Base-by-base conservation (phyloP, 2,329 filamentous ascomycete genomes). In the Cercospora janseana region DNA sequence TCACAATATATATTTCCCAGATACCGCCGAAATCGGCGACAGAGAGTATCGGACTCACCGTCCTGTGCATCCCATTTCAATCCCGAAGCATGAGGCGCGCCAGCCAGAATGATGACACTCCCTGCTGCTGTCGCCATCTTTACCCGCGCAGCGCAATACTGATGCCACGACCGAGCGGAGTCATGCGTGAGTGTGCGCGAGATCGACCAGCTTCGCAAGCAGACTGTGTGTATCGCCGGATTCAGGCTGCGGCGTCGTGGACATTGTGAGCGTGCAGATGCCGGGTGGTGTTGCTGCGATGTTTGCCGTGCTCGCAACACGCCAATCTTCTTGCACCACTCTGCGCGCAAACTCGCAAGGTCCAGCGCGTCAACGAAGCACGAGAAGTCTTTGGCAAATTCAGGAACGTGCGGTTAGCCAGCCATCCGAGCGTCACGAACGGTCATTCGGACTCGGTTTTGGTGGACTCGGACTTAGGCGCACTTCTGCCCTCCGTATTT, bases 51-150 rank as follows among this genome's bases (percentile, higher is more conserved):
- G 13, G n/a, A n/a, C n/a, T 20, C 15, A 12, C 23, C 12, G n/a
- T 65, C 60, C 1, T 68, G 59, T 9, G 77, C 65, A 37, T 75
- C 66, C 79, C 83, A 87, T 31, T 75, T 67, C 16, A 88, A 72
- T 18, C 71, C 68, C 7, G 68, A 69, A 23, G 70, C 63, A 26
- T 75, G 68, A 2, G 86, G 86, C n/a, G 85, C 82, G 18, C 85
- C 85, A 46, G 78, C 74, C 48, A 83, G 68, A 53, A 81, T 74
- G 46, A 80, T 75, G 59, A 71, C 41, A 32, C 24, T 15, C 18
- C 24, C 31, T 41, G 31, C 32, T 15, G 21, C 13, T 18, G 41
- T 45, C 34, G 47, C 31, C 20, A 38, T 43, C 15, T 23, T 44
- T 35, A 38, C 16, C 28, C 23, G 32, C 24, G 21, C n/a, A 31